These are phyloP conservation scores for Cladorrhinum sp. DNA, from an alignment of 2,329 filamentous ascomycete genomes.

Conservation along the genomic window DNA sequence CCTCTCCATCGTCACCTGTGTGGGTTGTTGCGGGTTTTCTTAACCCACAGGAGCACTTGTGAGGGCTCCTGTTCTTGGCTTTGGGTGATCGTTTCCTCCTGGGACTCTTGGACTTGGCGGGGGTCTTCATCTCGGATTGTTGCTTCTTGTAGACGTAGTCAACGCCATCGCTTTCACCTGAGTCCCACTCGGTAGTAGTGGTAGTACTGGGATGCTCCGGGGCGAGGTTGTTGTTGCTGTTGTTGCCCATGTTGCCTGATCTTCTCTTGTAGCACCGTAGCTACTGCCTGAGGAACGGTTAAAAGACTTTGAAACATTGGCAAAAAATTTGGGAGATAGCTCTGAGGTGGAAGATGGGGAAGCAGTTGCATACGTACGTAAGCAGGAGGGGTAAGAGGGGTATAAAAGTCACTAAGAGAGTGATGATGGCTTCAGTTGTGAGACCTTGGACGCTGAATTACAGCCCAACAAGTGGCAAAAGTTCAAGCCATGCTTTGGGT, in stretches of 20 bases:
- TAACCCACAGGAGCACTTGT: constrained; percentile 14
- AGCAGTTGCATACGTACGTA: neutral
- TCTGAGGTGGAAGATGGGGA: neutral
- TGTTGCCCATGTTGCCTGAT: constrained; percentile 22
- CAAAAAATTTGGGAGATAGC: neutral
- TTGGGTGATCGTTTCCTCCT: constrained; percentile 17
- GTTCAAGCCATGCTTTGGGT: neutral
- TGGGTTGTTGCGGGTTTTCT: neutral
- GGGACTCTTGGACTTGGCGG: constrained; percentile 14
- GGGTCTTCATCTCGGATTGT: constrained; percentile 1
- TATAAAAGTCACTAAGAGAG: neutral
- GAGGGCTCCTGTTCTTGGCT: constrained; percentile 9
- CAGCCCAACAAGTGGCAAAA: constrained; percentile 13
- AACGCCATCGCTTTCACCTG: constrained; percentile 24
- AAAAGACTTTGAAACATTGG: constrained; percentile 23
- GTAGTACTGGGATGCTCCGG: constrained; percentile 17
- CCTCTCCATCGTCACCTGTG: constrained; percentile 17
- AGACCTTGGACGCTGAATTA: neutral
- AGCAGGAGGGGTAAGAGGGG: neutral
- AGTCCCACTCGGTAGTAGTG: constrained; percentile 28
- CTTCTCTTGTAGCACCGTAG: constrained; percentile 20
- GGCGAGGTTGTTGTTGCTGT: constrained; percentile 7
- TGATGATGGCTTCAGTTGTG: neutral
- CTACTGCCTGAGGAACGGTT: constrained; percentile 17
- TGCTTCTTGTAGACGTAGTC: constrained; percentile 23